Evolutionary conservation across 768 basidiomycete genomes (phyloP).

Genomic region (Boletellus sp.): DNA sequence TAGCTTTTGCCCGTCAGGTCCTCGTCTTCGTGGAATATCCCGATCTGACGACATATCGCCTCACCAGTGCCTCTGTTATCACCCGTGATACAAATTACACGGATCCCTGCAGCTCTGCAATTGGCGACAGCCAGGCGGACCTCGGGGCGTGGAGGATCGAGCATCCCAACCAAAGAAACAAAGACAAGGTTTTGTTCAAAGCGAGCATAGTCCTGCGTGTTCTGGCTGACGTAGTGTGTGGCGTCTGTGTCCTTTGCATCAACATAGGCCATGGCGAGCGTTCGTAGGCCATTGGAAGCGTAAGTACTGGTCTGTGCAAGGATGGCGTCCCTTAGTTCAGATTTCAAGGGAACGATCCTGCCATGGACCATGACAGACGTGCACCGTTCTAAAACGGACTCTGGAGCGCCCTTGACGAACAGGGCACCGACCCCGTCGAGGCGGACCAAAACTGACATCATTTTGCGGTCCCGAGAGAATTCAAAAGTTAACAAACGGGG

Average conservation of each 20-base stretch:
- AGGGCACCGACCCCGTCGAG: constrained; percentile 68
- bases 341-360: constrained; percentile 60
- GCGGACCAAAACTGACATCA: constrained; percentile 94
- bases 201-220: constrained; percentile 74
- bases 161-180: constrained; percentile 95
- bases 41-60: constrained; percentile 94
- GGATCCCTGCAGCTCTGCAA: constrained; percentile 89
- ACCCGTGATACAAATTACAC: constrained; percentile 96
- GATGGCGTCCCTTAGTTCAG: constrained; percentile 55
- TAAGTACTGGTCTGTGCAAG: constrained; percentile 67
- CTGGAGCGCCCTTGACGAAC: constrained; percentile 95
- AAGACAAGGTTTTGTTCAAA: constrained; percentile 94
- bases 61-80: constrained; percentile 98
- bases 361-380: constrained; percentile 67
- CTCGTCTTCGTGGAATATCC: constrained; percentile 84
- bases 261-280: constrained; percentile 86
- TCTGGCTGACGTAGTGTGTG: constrained; percentile 76
- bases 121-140: constrained; percentile 82
- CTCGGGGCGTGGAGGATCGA: constrained; percentile 95
- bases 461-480: constrained; percentile 96
- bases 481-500: constrained; percentile 91
- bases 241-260: constrained; percentile 75
- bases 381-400: constrained; percentile 90
- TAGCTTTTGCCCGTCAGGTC: constrained; percentile 94
- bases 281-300: constrained; percentile 80